These are phyloP conservation scores for Coniella lustricola DNA, from an alignment of 2,329 filamentous ascomycete genomes.

Conservation along the genomic window DNA sequence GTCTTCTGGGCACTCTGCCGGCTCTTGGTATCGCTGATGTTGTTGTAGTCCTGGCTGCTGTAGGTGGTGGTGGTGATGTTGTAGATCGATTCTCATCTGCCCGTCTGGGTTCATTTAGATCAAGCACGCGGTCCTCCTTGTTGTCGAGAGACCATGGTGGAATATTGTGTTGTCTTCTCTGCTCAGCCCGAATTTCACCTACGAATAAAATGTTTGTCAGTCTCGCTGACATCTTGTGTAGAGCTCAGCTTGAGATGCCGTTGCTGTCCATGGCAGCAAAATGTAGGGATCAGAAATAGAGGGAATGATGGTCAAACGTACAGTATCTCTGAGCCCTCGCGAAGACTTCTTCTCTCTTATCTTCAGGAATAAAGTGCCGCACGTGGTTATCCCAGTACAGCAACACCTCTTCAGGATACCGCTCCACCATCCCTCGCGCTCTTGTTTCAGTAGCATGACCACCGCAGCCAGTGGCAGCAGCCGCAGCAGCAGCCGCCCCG, in stretches of 20 bases:
- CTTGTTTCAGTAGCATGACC: neutral
- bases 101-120: constrained; percentile 3
- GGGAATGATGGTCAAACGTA: constrained; percentile 2
- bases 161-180: constrained; percentile 7
- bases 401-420: constrained; percentile 16
- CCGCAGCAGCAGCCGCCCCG: neutral
- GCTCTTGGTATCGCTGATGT: neutral
- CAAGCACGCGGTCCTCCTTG: constrained; percentile 2
- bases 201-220: neutral
- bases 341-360: constrained; percentile 9
- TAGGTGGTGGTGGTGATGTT: neutral
- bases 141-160: constrained; percentile 15
- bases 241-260: neutral
- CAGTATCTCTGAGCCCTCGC: constrained; percentile 7
- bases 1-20: neutral
- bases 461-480: too few species aligned
- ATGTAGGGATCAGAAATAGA: too few species aligned
- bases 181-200: constrained; percentile 14
- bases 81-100: neutral
- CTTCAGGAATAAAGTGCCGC: constrained; percentile 7
- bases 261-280: too few species aligned
- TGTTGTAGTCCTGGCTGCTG: too few species aligned
- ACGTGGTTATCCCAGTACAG: constrained; percentile 15
- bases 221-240: neutral
- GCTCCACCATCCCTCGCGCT: constrained; percentile 12